These are phyloP conservation scores for Cyberlindnera suaveolens DNA, from an alignment of 805 yeast species.

Conservation along the genomic window DNA sequence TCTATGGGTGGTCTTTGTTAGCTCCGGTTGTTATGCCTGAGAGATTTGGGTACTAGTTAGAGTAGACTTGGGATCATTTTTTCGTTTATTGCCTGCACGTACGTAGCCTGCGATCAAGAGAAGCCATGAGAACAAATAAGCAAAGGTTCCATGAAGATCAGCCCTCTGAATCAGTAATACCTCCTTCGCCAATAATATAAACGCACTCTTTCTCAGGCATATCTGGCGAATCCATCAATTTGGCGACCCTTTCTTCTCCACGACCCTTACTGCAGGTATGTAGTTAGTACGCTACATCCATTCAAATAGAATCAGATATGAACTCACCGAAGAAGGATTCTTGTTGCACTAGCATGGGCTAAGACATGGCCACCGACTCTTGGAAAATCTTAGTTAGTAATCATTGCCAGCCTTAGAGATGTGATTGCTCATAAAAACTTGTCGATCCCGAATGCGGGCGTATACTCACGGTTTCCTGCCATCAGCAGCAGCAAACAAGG, in stretches of 20 bases:
- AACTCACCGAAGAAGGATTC: conserved; percentile 44
- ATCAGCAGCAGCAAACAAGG: conserved; percentile 73
- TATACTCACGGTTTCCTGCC: conserved; percentile 60
- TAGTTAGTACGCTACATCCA: conserved; percentile 14
- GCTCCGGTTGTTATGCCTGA: conserved; percentile 94
- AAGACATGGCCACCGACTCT: conserved; percentile 72
- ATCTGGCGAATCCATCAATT: conserved; percentile 75
- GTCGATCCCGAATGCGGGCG: no score
- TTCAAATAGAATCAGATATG: neutral
- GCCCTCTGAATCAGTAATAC: conserved; percentile 46
- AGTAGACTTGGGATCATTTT: neutral
- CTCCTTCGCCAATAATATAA: conserved; percentile 63
- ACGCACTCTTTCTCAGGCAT: conserved; percentile 78
- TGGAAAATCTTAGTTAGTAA: conserved; percentile 1
- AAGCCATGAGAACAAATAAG: neutral
- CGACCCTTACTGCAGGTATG: conserved; percentile 55
- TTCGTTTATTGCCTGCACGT: neutral
- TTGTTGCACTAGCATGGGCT: conserved; percentile 77
- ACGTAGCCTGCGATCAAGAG: no score
- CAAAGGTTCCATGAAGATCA: conserved; percentile 5
- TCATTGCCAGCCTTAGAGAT: neutral
- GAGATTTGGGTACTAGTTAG: conserved; percentile 44
- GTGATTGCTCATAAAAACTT: no score
- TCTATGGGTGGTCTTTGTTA: conserved; percentile 85
- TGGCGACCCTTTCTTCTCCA: conserved; percentile 76